Evolutionary conservation across 2,329 filamentous ascomycete genomes (phyloP), one percentile per base, ranked within the genome.

Genomic region (Dryadomyces sulphureus): DNA sequence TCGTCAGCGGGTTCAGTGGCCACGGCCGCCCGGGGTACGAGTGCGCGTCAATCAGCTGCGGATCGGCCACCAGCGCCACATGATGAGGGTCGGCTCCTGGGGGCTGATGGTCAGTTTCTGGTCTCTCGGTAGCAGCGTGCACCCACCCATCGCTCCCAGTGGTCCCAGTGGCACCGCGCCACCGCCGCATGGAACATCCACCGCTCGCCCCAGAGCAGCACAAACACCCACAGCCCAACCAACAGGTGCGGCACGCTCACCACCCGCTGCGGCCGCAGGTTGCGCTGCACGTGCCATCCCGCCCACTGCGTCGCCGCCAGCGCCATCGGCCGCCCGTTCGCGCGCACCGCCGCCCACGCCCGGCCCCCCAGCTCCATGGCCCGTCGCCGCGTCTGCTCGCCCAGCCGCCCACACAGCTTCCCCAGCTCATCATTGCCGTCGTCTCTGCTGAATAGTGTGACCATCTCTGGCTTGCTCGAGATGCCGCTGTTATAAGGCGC

Each of bases 91-190:
- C 77, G 43, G 89, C 82, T 54, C 73, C 78, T 56, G 73, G 64
- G 45, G 88, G 86, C 92, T 94, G 57, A 16, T 9, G 7, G n/a
- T 21, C 25, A 14, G 27, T 17, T 1, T 7, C 21, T 40, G 8
- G 6, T 22, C 32, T 38, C 2, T 19, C 52, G 47, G 7, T 9
- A 22, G 9, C 17, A 24, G 9, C 45, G n/a, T 22, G 19, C 20
- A 41, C 75, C 58, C 70, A 94, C 88, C 89, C 92, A 98, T 62
- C 77, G 73, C 68, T 98, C 92, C 92, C 92, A 98, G 36, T 74
- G 75, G 32, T 76, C 71, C 92, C 92, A 98, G 46, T 75, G 66
- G 62, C 92, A 98, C 44, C 67, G 70, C 47, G 74, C 67, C 16
- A 94, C 75, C 49, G 75, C 79, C 52, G 75, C 75, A 45, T 73